These are phyloP conservation scores for Globisporangium echinulatum DNA, from an alignment of 352 stramenopile species.

Conservation along the genomic window DNA sequence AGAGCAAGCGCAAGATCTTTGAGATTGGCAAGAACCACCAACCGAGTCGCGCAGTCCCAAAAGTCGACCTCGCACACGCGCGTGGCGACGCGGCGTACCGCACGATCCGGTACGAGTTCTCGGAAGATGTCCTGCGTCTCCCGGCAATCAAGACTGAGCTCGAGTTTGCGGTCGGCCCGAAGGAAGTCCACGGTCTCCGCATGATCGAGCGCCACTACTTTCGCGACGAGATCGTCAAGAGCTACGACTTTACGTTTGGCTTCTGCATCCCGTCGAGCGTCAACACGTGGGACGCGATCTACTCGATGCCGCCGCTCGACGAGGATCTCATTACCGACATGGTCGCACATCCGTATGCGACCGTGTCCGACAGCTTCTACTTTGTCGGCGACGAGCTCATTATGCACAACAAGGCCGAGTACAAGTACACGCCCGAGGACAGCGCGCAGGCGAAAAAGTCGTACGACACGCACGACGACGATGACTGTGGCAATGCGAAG, in stretches of 20 bases:
- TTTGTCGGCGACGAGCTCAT: conserved; percentile 94
- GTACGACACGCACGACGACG: conserved; percentile 87
- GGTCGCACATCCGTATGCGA: conserved; percentile 92
- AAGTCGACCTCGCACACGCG: conserved; percentile 79
- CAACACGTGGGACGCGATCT: conserved; percentile 95
- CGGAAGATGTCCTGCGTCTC: conserved; percentile 88
- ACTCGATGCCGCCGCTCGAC: conserved; percentile 90
- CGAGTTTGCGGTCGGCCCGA: conserved; percentile 90
- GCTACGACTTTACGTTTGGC: conserved; percentile 94
- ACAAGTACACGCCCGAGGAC: conserved; percentile 92
- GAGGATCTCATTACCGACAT: conserved; percentile 94
- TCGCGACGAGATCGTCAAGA: conserved; percentile 91
- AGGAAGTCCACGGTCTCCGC: conserved; percentile 87
- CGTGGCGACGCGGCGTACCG: conserved; percentile 87
- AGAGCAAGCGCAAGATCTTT: conserved; percentile 94
- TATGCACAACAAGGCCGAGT: conserved; percentile 95
- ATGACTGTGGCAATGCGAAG: conserved; percentile 57
- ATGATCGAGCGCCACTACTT: conserved; percentile 98
- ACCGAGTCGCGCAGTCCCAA: conserved; percentile 60
- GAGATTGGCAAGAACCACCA: conserved; percentile 83
- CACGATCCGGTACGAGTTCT: conserved; percentile 94
- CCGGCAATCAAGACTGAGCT: conserved; percentile 87
- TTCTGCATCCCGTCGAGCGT: conserved; percentile 95
- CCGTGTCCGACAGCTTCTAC: conserved; percentile 94
- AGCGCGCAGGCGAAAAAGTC: conserved; percentile 87